phyloP scores from a whole-genome alignment of 495 filamentous ascomycete species.

The Penicillium waksmanii region DNA sequence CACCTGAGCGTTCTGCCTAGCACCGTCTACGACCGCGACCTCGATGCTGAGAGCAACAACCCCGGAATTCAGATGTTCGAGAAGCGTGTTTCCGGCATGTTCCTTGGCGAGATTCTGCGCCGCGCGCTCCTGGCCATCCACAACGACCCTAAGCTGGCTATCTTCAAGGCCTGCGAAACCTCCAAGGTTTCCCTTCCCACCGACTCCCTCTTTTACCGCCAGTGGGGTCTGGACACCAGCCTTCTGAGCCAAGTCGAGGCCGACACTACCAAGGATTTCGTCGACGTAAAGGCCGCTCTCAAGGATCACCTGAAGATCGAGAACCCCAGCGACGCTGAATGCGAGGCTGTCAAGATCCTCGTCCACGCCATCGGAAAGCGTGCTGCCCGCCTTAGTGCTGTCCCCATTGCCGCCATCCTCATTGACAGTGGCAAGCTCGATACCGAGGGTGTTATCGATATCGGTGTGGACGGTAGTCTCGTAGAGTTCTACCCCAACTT shows the following conservation, averaged over 20 bases:
- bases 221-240: slow-evolving; percentile 89
- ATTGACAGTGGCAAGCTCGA: slow-evolving; percentile 71
- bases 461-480: slow-evolving; percentile 88
- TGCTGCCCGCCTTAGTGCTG: slow-evolving; percentile 84
- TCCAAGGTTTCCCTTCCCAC: slow-evolving; percentile 69
- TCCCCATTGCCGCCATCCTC: slow-evolving; percentile 82
- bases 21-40: slow-evolving; percentile 77
- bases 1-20: slow-evolving; percentile 81
- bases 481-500: slow-evolving; percentile 94
- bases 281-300: slow-evolving; percentile 72
- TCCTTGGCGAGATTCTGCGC: slow-evolving; percentile 91
- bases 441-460: slow-evolving; percentile 69
- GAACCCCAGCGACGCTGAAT: slow-evolving; percentile 73
- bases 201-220: slow-evolving; percentile 67
- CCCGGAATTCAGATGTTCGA: slow-evolving; percentile 99
- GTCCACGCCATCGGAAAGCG: slow-evolving; percentile 84
- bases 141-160: slow-evolving; percentile 57
- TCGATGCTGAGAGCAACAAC: slow-evolving; percentile 84
- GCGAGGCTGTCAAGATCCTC: slow-evolving; percentile 77
- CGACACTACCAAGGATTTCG: slow-evolving; percentile 67
- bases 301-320: slow-evolving; percentile 73
- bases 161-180: slow-evolving; percentile 74
- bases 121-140: slow-evolving; percentile 70
- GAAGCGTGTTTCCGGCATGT: slow-evolving; percentile 98
- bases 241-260: slow-evolving; percentile 80